These are phyloP conservation scores for Yamadazyma nakazawae DNA, from an alignment of 805 yeast species.

Conservation along the genomic window DNA sequence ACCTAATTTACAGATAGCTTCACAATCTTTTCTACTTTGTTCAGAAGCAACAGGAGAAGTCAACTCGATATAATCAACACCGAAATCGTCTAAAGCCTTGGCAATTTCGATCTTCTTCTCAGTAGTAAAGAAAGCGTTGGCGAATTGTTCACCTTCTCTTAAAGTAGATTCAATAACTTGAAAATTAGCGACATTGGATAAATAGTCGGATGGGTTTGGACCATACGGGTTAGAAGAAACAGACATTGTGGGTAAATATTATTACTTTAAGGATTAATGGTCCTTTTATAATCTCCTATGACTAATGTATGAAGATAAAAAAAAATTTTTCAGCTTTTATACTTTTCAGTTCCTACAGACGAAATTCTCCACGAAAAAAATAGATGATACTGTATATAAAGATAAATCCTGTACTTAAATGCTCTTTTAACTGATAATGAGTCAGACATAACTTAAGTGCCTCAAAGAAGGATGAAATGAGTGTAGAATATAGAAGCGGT, in stretches of 20 bases:
- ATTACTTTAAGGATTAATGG: not conserved
- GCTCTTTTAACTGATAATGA: slow-evolving; percentile 5
- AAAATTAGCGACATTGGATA: slow-evolving; percentile 85
- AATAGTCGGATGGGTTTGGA: slow-evolving; percentile 88
- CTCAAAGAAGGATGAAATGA: not conserved
- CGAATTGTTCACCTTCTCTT: slow-evolving; percentile 98
- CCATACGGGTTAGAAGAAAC: slow-evolving; percentile 73
- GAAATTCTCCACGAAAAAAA: not conserved
- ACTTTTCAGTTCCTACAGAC: slow-evolving; percentile 5
- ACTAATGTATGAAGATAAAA: slow-evolving; percentile 2
- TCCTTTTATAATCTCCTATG: slow-evolving; percentile 3
- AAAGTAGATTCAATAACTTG: slow-evolving; percentile 93
- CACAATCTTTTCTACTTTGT: slow-evolving; percentile 90
- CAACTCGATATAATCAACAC: slow-evolving; percentile 96
- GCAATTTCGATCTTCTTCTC: slow-evolving; percentile 97
- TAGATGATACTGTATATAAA: not conserved
- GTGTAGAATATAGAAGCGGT: not conserved
- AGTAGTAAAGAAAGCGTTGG: slow-evolving; percentile 91
- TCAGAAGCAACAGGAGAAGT: slow-evolving; percentile 98
- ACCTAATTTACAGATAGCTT: slow-evolving; percentile 96
- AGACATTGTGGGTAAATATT: slow-evolving; percentile 8
- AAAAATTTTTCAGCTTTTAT: slow-evolving; percentile 6
- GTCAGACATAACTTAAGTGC: slow-evolving; percentile 9
- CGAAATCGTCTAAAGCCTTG: slow-evolving; percentile 93
- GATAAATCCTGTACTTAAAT: not conserved